These are phyloP conservation scores for Diaporthe velutina DNA, from an alignment of 2,329 filamentous ascomycete species.

Conservation along the genomic window DNA sequence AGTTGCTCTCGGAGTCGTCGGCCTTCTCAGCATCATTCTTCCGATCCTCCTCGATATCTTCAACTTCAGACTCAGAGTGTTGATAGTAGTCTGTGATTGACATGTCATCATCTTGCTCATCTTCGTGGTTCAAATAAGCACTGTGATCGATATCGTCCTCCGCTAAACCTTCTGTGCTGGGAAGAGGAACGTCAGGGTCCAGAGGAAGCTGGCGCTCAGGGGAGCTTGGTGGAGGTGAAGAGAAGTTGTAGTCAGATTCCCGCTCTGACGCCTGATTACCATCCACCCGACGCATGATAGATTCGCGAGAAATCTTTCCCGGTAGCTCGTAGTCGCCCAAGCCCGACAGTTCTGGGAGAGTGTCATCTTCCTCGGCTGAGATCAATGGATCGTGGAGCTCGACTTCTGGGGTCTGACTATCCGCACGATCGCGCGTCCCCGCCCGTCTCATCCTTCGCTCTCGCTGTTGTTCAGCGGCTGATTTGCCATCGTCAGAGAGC, in stretches of 20 bases:
- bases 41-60: conserved; percentile 45
- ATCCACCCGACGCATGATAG: conserved; percentile 90
- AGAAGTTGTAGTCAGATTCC: conserved; percentile 74
- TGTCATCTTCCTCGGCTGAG: conserved; percentile 68
- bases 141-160: conserved; percentile 72
- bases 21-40: conserved; percentile 58
- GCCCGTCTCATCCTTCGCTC: conserved; percentile 78
- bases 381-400: conserved; percentile 54
- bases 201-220: conserved; percentile 71
- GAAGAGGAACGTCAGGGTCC: conserved; percentile 92
- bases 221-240: conserved; percentile 70
- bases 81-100: conserved; percentile 77
- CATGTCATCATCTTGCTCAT: conserved; percentile 75
- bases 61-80: conserved; percentile 58
- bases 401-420: conserved; percentile 59
- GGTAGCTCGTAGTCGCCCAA: conserved; percentile 76
- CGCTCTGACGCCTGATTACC: conserved; percentile 68
- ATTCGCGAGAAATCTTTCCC: conserved; percentile 90
- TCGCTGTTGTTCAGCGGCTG: conserved; percentile 74
- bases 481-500: conserved; percentile 77
- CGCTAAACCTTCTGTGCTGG: conserved; percentile 81
- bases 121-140: conserved; percentile 59
- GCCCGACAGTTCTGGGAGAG: conserved; percentile 70
- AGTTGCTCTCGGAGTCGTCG: conserved; percentile 68
- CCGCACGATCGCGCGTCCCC: conserved; percentile 56